Base-by-base conservation (phyloP, 805 yeast genomes). In the Saccharomycopsis vini region DNA sequence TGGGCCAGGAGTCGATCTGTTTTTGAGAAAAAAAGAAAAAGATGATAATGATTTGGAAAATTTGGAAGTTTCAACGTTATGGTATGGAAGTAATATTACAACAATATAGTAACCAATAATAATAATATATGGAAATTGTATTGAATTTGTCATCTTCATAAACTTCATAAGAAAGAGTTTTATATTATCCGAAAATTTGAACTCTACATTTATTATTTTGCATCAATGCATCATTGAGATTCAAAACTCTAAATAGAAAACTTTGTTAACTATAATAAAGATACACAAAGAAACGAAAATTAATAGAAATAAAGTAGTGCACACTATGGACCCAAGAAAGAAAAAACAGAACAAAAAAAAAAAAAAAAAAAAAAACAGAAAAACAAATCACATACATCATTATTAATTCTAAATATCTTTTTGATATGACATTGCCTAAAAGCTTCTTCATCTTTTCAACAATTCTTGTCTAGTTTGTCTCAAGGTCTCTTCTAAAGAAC, bases 1-100 rank as follows among this genome's bases (percentile, higher is more conserved):
- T 16, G 48, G 52, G 38, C 37, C 54, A 52, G 41, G 55, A 56
- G 54, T 52, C 52, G 10, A 41, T 37, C 15, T 41, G 32, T 39
- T 44, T 22, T 42, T 49, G 12, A 32, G 16, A 6, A 40, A 45
- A 33, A 46, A 43, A 22, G 30, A 44, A 3, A 24, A 33, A 28
- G 41, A 42, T 1, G 33, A 40, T 7, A 40, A 42, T 3, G 43
- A 38, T 0, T 38, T 53, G 18, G 55, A 54, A 3, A 24, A 42
- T 1, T 31, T 52, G 19, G 58, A 55, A 0, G 50, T 58, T 4
- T 53, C 57, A 0, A 51, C 56, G 1, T 39, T 49, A 5, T 60
- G 63, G 63, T 60, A 57, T 42, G 59, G 61, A 3, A 47, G 43
- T 23, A 51, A 15, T 12, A 20, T 20, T 9, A 15, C n/a, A 9